A percentile compares a stretch with the other conserved stretches of the same genome.
These are phyloP conservation scores for Phylloporus scabripes DNA, from an alignment of 768 basidiomycete species.

Conservation along the genomic window DNA sequence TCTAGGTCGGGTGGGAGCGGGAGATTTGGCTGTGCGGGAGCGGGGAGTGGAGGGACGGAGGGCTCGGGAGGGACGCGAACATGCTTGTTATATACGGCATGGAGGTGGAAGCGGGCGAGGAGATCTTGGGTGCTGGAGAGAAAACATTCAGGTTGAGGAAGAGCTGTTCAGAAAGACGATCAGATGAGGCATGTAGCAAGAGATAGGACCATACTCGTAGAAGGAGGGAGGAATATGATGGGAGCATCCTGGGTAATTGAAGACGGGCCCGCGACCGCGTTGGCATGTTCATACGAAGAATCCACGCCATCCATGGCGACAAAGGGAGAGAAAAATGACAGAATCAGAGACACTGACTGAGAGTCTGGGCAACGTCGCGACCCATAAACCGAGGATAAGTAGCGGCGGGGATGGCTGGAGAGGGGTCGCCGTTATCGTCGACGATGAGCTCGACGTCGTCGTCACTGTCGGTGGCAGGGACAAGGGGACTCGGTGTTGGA, in stretches of 20 bases:
- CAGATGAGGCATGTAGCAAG: conserved; percentile 4
- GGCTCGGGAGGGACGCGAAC: conserved; percentile 48
- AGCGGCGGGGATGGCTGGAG: not conserved
- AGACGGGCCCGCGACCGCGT: conserved; percentile 65
- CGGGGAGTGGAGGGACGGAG: conserved; percentile 22
- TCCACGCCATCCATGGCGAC: conserved; percentile 29
- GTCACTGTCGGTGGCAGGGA: conserved; percentile 33
- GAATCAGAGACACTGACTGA: conserved; percentile 24
- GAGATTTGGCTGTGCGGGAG: conserved; percentile 30
- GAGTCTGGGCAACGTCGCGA: conserved; percentile 3
- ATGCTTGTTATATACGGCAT: conserved; percentile 75
- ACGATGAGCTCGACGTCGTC: conserved; percentile 27
- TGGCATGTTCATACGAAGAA: conserved; percentile 31
- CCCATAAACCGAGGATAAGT: conserved; percentile 13
- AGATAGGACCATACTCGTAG: conserved; percentile 27
- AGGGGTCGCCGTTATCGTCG: conserved; percentile 24
- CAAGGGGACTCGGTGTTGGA: conserved; percentile 32
- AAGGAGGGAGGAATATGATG: conserved; percentile 27
- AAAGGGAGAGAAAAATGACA: conserved; percentile 11
- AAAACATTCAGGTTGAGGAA: conserved; percentile 36
- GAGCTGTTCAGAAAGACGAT: conserved; percentile 20
- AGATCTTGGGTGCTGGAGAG: conserved; percentile 78
- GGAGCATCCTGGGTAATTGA: conserved; percentile 22
- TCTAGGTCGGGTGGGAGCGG: conserved; percentile 49
- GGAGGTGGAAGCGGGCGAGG: conserved; percentile 63